Evolutionary conservation across 495 filamentous ascomycete species (phyloP), one percentile per base, ranked within the genome.

Genomic region (Penicillium alfredii): DNA sequence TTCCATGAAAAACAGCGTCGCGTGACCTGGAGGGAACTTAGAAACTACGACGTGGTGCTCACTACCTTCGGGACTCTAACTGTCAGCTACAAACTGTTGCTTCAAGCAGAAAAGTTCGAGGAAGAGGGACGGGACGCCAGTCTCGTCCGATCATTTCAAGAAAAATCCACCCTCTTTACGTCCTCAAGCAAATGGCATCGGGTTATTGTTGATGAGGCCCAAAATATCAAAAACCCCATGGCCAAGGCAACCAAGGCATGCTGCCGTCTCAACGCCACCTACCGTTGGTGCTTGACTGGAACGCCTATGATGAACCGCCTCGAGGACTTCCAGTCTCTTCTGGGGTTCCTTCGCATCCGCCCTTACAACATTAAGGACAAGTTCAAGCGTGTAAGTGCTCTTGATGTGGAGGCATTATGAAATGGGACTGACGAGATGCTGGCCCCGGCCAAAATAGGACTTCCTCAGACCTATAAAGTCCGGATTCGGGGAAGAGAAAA

Each of bases 261-360:
- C 16, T 76, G 62, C 48, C 48, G 62, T 5, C 68, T 96, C 6
- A 59, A 76, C 30, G 63, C 85, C 10, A 74, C 64, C 18, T 78
- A 84, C 47, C 68, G 92, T 11, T 83, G 88, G 61, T 94, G 86
- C 51, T 78, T 98, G 60, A 93, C 85, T 8, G 92, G 92, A 5
- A 96, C 88, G 0, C 92, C 92, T 0, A 93, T 95, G 80, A 89
- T 92, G 81, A 97, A 98, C 49, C 78, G 70, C 9, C 77, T 90
- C 2, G 70, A 73, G 19, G 92, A 96, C 51, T 62, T 94, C n/a
- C 89, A 78, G 50, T 81, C 88, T 3, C 65, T 96, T 20, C 70
- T 98, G 32, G 73, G 71, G 14, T 98, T 96, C 58, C 69, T 96
- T 29, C 68, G 76, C 3, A 92, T 93, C 47, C 75, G 68, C 28